phyloP scores from a whole-genome alignment of 345 rosid species.

The Bruguiera sexangula region DNA sequence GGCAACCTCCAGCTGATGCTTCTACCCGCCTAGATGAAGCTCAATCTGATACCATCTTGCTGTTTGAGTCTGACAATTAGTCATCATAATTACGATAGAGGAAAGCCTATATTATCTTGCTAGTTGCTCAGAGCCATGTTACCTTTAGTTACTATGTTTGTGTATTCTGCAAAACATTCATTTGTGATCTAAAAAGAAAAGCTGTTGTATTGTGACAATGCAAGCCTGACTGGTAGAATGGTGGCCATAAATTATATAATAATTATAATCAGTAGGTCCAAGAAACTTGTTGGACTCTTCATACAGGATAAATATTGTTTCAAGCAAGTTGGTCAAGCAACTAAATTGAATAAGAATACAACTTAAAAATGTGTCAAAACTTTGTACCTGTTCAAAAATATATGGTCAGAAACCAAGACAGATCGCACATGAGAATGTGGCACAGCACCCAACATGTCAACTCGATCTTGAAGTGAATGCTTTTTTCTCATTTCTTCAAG shows the following conservation, averaged over 20 bases:
- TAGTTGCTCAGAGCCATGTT: too few relatives aligned
- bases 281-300: not conserved
- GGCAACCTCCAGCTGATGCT: not conserved
- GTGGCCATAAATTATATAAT: too few relatives aligned
- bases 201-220: too few relatives aligned
- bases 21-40: not conserved
- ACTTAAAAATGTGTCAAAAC: not conserved
- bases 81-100: too few relatives aligned
- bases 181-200: too few relatives aligned
- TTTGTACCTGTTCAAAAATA: conserved; percentile 74
- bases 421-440: conserved; percentile 83
- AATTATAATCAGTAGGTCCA: not conserved
- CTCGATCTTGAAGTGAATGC: conserved; percentile 93
- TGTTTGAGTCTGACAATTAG: too few relatives aligned
- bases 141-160: too few relatives aligned
- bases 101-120: too few relatives aligned
- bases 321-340: not conserved
- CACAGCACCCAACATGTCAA: conserved; percentile 90
- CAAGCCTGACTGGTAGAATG: too few relatives aligned
- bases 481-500: conserved; percentile 97
- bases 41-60: not conserved
- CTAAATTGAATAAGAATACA: not conserved
- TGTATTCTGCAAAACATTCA: too few relatives aligned
- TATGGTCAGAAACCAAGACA: conserved; percentile 80
- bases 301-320: not conserved